phyloP scores from a whole-genome alignment of 139 green algal species.

The Ettlia oleoabundans region DNA sequence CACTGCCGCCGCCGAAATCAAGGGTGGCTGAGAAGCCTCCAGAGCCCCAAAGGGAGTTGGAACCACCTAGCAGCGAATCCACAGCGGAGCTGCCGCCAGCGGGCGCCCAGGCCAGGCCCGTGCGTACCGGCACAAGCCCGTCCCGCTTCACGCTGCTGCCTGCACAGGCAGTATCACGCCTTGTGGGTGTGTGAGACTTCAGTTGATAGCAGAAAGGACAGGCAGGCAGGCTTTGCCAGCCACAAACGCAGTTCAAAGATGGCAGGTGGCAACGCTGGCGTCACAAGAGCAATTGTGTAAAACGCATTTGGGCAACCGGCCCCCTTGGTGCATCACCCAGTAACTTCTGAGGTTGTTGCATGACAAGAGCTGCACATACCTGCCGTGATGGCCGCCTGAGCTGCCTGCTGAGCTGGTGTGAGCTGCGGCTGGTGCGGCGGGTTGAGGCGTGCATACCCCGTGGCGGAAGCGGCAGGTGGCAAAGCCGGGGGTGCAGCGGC shows the following conservation, averaged over 20 bases:
- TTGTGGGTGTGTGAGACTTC: too few relatives aligned
- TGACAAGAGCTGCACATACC: too few relatives aligned
- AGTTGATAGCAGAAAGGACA: too few relatives aligned
- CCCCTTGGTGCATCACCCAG: too few relatives aligned
- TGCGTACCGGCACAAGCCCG: conserved; percentile 63
- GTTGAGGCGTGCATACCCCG: conserved; percentile 42
- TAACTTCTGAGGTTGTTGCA: too few relatives aligned
- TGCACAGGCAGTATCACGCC: too few relatives aligned
- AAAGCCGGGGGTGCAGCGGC: neutral
- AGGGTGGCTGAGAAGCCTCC: conserved; percentile 8
- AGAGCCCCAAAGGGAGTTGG: conserved; percentile 12
- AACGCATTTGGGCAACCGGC: too few relatives aligned
- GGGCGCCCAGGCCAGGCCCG: conserved; percentile 64
- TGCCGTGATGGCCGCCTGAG: conserved; percentile 48
- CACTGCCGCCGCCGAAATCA: conserved; percentile 4
- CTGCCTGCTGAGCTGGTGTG: conserved; percentile 54
- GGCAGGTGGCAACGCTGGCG: too few relatives aligned
- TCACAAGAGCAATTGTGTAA: too few relatives aligned
- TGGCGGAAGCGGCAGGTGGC: conserved; percentile 13
- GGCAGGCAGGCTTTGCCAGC: too few relatives aligned
- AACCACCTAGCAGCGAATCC: neutral
- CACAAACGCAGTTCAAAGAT: too few relatives aligned
- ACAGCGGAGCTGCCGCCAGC: conserved; percentile 9
- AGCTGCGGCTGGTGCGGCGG: conserved; percentile 53
- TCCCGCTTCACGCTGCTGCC: conserved; percentile 25